Base-by-base conservation (phyloP, 2,329 filamentous ascomycete species). In the Trichoderma sp. region DNA sequence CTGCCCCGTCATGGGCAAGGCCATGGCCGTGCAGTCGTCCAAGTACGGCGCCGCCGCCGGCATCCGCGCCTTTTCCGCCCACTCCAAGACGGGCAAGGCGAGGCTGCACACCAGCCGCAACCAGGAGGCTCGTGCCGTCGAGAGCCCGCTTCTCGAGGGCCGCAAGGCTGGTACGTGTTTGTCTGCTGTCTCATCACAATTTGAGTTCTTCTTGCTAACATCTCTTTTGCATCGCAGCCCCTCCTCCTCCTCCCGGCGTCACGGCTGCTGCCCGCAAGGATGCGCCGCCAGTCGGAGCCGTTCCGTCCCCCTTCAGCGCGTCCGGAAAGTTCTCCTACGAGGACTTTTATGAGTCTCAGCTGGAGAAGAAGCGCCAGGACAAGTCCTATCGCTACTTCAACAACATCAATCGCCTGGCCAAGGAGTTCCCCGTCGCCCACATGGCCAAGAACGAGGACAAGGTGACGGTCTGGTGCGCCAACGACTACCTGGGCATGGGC, bases 371-470 rank as follows among this genome's bases (percentile, higher is more conserved):
- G 83, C 95, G 97, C 85, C 93, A 96, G 84, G 95, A 99, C 85
- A 98, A 97, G 82, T 97, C 93, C 60, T 99, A 99, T 82, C 92
- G 95, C 75, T 98, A 98, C 83, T 99, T 99, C 84, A 99, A 99
- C 85, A 99, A 99, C 83, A 99, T 99, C 87, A 99, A 99, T 76
- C 93, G 95, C 43, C 85, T 99, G 67, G 95, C 95, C 70, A 92
- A 95, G 80, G 92, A 98, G 69, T 99, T 99, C 69, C 95, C 95
- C 34, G 91, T 91, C 69, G 95, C 95, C 52, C 95, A 99, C 78
- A 96, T 96, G 84, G 85, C 91, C 17, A 88, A 84, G 66, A 86
- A 87, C 74, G 89, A 94, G 66, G 92, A 97, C 70, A 88, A 88
- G 61, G 95, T 99, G 65, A 97, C 94, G 1, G 95, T 99, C 26